Evolutionary conservation across 2,329 filamentous ascomycete species (phyloP).

Genomic region (Diaporthe sp.): DNA sequence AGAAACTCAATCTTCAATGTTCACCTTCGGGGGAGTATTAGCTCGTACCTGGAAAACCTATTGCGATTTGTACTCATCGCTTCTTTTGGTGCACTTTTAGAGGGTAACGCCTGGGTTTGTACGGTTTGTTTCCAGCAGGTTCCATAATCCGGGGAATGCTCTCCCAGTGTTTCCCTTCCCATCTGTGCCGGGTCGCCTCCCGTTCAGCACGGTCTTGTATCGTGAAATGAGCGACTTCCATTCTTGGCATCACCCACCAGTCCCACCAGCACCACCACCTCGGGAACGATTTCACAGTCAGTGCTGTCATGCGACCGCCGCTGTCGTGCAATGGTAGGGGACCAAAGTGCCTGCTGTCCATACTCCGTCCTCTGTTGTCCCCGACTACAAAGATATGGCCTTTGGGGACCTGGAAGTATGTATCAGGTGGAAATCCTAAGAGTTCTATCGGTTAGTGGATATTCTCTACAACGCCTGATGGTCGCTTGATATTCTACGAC

Average conservation of each 20-base stretch:
- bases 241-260: not conserved
- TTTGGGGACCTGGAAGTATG: conserved; percentile 13
- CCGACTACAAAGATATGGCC: not conserved
- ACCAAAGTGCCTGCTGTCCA: conserved; percentile 2
- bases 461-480: no score
- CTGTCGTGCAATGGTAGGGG: not conserved
- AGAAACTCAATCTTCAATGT: not conserved
- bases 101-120: not conserved
- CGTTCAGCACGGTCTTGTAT: not conserved
- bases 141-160: not conserved
- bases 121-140: fast-evolving
- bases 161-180: not conserved
- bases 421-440: not conserved
- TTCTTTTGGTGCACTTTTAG: not conserved
- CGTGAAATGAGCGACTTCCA: not conserved
- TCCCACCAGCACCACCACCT: not conserved
- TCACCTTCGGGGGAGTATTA: not conserved
- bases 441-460: not conserved
- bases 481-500: not conserved
- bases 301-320: not conserved
- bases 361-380: not conserved
- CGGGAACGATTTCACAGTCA: not conserved
- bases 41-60: not conserved
- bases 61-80: not conserved
- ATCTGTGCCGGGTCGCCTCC: not conserved